Base-by-base conservation (phyloP, 2,329 filamentous ascomycete genomes). In the Fusarium camptoceras region DNA sequence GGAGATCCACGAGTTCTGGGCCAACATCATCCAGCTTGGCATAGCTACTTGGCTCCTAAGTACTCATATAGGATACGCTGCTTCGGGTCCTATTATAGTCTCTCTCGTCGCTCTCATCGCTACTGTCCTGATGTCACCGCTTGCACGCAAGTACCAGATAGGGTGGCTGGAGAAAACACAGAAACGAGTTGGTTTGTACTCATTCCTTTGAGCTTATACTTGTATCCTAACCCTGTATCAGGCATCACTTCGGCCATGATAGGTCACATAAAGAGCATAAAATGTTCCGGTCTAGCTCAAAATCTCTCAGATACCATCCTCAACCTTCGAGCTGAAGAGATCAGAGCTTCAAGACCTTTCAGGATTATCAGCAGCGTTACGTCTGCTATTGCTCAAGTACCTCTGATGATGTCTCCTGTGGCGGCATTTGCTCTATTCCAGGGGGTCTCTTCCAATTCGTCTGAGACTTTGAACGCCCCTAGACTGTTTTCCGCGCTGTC, bases 401-500 rank as follows among this genome's bases (percentile, higher is more conserved):
- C 76, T 44, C 57, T 75, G 5, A 67, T 76, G 9, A 59, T 83
- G 16, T 78, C 81, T 0, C 81, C 82, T 6, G 74, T 81, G 3
- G 73, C 75, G 6, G 81, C 82, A 2, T 83, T 84, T 64, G 76
- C 76, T 7, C 63, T 83, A 18, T 82, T 78, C 53, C 77, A 80
- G 15, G 73, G 78, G 4, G 68, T 75, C 8, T 64, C 77, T 6
- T 68, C 70, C 2, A 56, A 59, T 10, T 77, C 78, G 5, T 76
- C 74, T 12, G 61, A 76, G 43, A 77, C 69, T 30, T 62, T 81
- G 2, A 75, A 80, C 50, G 72, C 76, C 8, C 74, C 80, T 1
- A 73, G 73, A 27, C 73, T 83, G n/a, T 85, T 84, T 47, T 82
- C 83, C 1, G 79, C 79, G 0, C 57, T 84, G 2, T 83, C 82